Evolutionary conservation across 306 rosid species (phyloP).

Genomic region (Argentina anserina): DNA sequence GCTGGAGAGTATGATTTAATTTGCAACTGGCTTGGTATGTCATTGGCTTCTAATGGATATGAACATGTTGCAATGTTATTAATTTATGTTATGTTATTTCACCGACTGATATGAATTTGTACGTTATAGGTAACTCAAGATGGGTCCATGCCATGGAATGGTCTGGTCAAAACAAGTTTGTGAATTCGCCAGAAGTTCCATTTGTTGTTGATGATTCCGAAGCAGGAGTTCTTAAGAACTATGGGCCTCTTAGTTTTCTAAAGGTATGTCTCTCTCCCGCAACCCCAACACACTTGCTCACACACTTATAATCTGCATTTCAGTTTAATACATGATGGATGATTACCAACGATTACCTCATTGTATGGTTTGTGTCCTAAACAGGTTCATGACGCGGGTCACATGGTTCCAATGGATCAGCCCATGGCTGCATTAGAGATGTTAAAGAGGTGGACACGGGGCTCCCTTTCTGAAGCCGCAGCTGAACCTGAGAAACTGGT

Average conservation of each 20-base stretch:
- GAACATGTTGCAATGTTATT: neutral
- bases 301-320: neutral
- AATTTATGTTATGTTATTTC: neutral
- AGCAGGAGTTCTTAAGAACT: conserved; percentile 77
- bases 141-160: conserved; percentile 98
- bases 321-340: neutral
- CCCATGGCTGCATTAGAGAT: conserved; percentile 91
- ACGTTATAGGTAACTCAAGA: conserved; percentile 78
- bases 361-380: conserved; percentile 12
- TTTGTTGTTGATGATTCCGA: conserved; percentile 66
- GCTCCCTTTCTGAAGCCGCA: conserved; percentile 48
- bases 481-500: conserved; percentile 35
- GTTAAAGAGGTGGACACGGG: conserved; percentile 85
- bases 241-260: conserved; percentile 86
- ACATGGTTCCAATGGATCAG: conserved; percentile 99
- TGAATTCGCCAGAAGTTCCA: conserved; percentile 60
- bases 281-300: neutral
- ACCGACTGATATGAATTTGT: conserved; percentile 22
- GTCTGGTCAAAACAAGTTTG: conserved; percentile 86
- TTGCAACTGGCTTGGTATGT: conserved; percentile 97
- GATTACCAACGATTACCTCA: conserved; percentile 11
- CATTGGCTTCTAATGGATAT: neutral
- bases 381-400: conserved; percentile 96
- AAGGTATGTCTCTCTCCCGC: conserved; percentile 57
- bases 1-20: conserved; percentile 97